These are phyloP conservation scores for Talaromyces nanjingensis DNA, from an alignment of 495 filamentous ascomycete genomes.

Conservation along the genomic window DNA sequence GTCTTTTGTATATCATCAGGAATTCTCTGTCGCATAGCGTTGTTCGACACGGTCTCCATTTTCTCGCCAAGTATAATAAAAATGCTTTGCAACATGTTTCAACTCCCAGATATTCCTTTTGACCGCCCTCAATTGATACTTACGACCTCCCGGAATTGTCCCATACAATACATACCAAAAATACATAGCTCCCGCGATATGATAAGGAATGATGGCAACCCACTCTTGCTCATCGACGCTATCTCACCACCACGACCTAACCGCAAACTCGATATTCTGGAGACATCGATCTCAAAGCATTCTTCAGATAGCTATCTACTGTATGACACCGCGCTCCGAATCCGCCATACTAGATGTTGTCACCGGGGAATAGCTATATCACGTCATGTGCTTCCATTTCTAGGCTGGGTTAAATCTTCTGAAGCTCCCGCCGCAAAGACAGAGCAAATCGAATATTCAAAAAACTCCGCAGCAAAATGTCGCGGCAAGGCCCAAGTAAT, in stretches of 20 bases:
- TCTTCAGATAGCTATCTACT: not conserved
- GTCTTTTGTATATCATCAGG: not conserved
- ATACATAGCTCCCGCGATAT: not conserved
- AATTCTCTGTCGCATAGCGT: not conserved
- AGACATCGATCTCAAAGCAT: not conserved
- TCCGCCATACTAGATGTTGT: not conserved
- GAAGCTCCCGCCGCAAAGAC: not conserved
- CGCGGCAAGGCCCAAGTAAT: slow-evolving; percentile 10
- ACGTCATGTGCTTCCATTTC: not conserved
- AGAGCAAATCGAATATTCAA: not conserved
- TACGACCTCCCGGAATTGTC: not conserved
- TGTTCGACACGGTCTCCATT: not conserved
- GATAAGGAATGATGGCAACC: not conserved
- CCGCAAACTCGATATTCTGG: not conserved
- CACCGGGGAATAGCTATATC: not conserved
- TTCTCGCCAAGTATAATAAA: not conserved
- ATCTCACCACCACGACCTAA: not conserved
- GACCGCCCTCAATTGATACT: not conserved
- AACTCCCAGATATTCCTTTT: not conserved
- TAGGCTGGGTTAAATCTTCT: not conserved
- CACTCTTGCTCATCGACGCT: not conserved
- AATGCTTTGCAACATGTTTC: not conserved
- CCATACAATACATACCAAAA: not conserved
- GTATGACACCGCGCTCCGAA: not conserved
- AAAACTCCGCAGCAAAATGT: not conserved